Evolutionary conservation across 805 yeast species (phyloP).

Genomic region (Lachancea waltii): DNA sequence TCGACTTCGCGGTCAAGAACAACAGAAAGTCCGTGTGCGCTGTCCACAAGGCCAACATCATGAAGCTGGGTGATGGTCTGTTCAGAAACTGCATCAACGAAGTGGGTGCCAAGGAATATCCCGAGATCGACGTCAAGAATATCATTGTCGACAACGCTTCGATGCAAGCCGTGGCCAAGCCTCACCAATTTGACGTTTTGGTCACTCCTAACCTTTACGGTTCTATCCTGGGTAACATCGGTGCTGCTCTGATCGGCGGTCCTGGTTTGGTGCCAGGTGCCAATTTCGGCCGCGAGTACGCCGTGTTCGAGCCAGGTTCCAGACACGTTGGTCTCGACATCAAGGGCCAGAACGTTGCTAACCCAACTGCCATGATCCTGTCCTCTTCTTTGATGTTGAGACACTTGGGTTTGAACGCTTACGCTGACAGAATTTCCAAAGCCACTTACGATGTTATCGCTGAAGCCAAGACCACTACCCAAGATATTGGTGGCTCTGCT

Average conservation of each 20-base stretch:
- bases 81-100: slow-evolving; percentile 91
- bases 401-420: slow-evolving; percentile 81
- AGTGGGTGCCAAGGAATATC: slow-evolving; percentile 79
- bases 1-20: slow-evolving; percentile 89
- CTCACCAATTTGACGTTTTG: slow-evolving; percentile 96
- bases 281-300: slow-evolving; percentile 94
- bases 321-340: slow-evolving; percentile 98
- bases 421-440: slow-evolving; percentile 79
- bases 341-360: slow-evolving; percentile 89
- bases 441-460: slow-evolving; percentile 88
- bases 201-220: slow-evolving; percentile 98
- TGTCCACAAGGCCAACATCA: slow-evolving; percentile 97
- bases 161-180: slow-evolving; percentile 98
- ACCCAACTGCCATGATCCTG: slow-evolving; percentile 96
- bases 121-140: slow-evolving; percentile 75
- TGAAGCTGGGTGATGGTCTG: slow-evolving; percentile 97
- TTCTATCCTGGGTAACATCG: slow-evolving; percentile 93
- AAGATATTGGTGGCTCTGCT: slow-evolving; percentile 85
- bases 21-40: slow-evolving; percentile 91
- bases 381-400: slow-evolving; percentile 88
- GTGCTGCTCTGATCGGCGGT: slow-evolving; percentile 95
- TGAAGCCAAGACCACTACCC: slow-evolving; percentile 79
- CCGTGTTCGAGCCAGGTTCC: slow-evolving; percentile 99
- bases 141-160: slow-evolving; percentile 98
- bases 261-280: slow-evolving; percentile 99